Evolutionary conservation across 1,284 basidiomycete genomes (phyloP).

Genomic region (Ceratobasidium sp.): DNA sequence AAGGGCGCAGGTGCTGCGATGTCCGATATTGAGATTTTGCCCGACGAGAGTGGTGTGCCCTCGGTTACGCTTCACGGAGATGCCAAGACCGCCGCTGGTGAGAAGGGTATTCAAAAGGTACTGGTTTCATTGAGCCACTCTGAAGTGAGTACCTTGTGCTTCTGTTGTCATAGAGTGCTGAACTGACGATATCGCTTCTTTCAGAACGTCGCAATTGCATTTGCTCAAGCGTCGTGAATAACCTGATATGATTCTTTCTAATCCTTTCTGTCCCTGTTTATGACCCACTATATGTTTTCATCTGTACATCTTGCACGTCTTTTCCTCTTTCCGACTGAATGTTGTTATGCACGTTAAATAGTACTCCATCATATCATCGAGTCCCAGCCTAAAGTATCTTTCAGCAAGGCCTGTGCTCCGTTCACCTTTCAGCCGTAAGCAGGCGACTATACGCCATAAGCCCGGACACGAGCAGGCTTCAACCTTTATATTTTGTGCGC

Average conservation of each 20-base stretch:
- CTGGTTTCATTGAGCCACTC: conserved; percentile 92
- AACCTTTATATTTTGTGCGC: too few relatives aligned
- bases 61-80: conserved; percentile 85
- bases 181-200: conserved; percentile 47
- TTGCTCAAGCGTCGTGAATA: conserved; percentile 40
- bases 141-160: conserved; percentile 65
- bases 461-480: too few relatives aligned
- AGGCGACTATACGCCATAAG: too few relatives aligned
- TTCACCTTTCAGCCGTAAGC: too few relatives aligned
- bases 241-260: conserved; percentile 5
- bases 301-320: conserved; percentile 22
- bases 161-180: conserved; percentile 11
- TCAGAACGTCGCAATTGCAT: conserved; percentile 68
- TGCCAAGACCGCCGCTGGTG: conserved; percentile 76
- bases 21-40: conserved; percentile 96
- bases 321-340: background rate
- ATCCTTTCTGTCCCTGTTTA: background rate
- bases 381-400: too few relatives aligned
- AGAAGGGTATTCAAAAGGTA: conserved; percentile 79
- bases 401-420: too few relatives aligned
- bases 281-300: conserved; percentile 19
- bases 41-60: conserved; percentile 72
- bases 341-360: conserved; percentile 23
- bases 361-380: conserved; percentile 24
- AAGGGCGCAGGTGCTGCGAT: conserved; percentile 93